Conservation (phyloP, 768 basidiomycete species). For the Pulveroboletus frians region DNA sequence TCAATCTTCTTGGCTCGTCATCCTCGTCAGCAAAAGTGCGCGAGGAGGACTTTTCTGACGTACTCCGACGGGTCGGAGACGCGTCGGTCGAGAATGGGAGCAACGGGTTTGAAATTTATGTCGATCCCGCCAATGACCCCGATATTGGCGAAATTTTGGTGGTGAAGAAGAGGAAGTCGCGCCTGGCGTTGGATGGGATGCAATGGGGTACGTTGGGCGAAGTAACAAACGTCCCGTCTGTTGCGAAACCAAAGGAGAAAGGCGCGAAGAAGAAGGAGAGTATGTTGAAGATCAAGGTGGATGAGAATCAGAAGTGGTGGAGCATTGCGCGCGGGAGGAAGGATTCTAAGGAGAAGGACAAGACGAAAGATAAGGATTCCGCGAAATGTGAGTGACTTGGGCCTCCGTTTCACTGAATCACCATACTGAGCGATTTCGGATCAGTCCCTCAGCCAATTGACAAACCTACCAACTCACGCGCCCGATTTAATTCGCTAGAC, state of each 20-base stretch:
- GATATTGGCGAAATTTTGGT: constrained; percentile 66
- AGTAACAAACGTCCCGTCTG: constrained; percentile 50
- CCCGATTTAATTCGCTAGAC: constrained; percentile 63
- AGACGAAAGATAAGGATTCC: constrained; percentile 34
- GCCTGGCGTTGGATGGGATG: constrained; percentile 52
- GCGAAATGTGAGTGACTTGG: constrained; percentile 26
- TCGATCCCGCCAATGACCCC: constrained; percentile 60
- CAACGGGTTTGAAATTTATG: constrained; percentile 66
- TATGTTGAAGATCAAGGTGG: constrained; percentile 37
- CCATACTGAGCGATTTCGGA: constrained; percentile 1
- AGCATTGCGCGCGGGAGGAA: constrained; percentile 70
- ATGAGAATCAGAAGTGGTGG: constrained; percentile 72
- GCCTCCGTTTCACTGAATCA: neutral
- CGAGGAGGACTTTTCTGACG: constrained; percentile 55
- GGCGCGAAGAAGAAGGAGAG: constrained; percentile 32
- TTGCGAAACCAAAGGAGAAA: constrained; percentile 30
- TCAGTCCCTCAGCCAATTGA: constrained; percentile 45
- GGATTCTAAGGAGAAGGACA: constrained; percentile 63
- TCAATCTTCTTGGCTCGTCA: constrained; percentile 39
- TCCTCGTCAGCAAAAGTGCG: constrained; percentile 26
- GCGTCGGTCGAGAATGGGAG: constrained; percentile 21
- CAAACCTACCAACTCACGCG: constrained; percentile 32
- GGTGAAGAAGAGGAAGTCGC: constrained; percentile 72
- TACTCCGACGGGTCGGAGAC: constrained; percentile 45
- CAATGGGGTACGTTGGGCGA: constrained; percentile 56